These are phyloP conservation scores for Beauveria pseudobassiana DNA, from an alignment of 2,329 filamentous ascomycete species.

Conservation along the genomic window DNA sequence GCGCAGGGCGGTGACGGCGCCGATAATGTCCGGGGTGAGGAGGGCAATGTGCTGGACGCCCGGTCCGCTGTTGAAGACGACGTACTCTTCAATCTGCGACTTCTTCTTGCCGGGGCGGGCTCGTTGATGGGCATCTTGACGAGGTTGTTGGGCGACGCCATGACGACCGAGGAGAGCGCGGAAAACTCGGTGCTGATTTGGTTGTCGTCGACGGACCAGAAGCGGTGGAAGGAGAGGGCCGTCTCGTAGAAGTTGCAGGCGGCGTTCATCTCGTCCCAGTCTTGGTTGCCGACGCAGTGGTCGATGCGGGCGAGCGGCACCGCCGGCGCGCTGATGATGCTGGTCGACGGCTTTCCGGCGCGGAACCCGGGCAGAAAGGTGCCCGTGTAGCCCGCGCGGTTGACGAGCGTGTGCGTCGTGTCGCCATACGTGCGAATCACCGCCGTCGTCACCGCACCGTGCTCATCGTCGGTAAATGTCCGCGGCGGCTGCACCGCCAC, in stretches of 20 bases:
- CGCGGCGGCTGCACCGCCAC: conserved; percentile 55
- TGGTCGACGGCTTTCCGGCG: conserved; percentile 35
- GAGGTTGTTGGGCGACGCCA: conserved; percentile 74
- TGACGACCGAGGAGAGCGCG: conserved; percentile 81
- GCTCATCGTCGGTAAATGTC: conserved; percentile 45
- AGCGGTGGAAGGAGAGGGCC: conserved; percentile 86
- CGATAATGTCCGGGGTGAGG: conserved; percentile 71
- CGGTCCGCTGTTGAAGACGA: conserved; percentile 81
- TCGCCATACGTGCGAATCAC: conserved; percentile 90
- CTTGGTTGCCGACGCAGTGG: conserved; percentile 96
- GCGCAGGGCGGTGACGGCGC: conserved; percentile 67
- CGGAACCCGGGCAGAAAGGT: conserved; percentile 80
- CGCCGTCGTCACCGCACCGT: conserved; percentile 64
- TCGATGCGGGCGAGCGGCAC: conserved; percentile 72
- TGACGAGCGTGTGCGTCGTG: conserved; percentile 87
- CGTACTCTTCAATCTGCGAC: conserved; percentile 89
- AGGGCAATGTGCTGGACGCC: conserved; percentile 94
- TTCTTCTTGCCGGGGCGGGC: conserved; percentile 84
- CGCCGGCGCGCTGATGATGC: conserved; percentile 44
- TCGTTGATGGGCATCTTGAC: conserved; percentile 99
- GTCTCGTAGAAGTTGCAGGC: conserved; percentile 73
- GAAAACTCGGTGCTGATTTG: conserved; percentile 91
- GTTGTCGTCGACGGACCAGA: conserved; percentile 94
- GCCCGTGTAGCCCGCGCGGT: conserved; percentile 62
- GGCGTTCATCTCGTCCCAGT: conserved; percentile 78